Base-by-base conservation (phyloP, 2,329 filamentous ascomycete genomes). In the Colletotrichum salicis region DNA sequence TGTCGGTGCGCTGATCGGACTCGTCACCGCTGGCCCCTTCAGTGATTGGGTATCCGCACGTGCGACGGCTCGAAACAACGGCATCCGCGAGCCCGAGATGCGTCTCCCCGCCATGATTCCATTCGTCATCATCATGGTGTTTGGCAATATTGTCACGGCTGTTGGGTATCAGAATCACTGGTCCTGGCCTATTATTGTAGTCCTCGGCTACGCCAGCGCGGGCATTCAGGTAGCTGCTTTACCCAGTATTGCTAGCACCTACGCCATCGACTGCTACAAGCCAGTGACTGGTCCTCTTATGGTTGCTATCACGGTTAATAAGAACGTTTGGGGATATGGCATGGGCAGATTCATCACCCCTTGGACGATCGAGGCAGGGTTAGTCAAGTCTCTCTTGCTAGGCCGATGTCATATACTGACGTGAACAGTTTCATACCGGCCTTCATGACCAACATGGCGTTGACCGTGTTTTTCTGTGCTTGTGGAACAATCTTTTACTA, bases 201-300 rank as follows among this genome's bases (percentile, higher is more conserved):
- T 88, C 2, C 78, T 86, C 71, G 86, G 86, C 2, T 88, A 86
- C 74, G 82, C 73, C 1, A 76, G 75, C 35, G 66, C 77, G 0
- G 80, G 80, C 2, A 75, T 81, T 24, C 79, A 81, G 70, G 78
- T 82, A 5, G 75, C 78, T 5, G 89, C 88, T 0, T 79, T 92
- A 13, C 90, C 90, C 0, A 85, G 86, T 13, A 91, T 92, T 68
- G 84, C 82, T 5, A 87, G 83, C 41, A 89, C 83, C 3, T 91
- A 91, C 75, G 88, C 89, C 0, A 86, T 92, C 19, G 90, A 92
- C 77, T 87, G 85, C 67, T 92, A 92, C 79, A 92, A 91, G 79
- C 89, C 90, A 0, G 87, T 91, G 2, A 86, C 89, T 0, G 89
- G 90, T 6, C 45, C 45, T 19, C 45, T 64, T 31, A 64, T 64